Base-by-base conservation (phyloP, 768 basidiomycete species). In the Lactarius sanguifluus region DNA sequence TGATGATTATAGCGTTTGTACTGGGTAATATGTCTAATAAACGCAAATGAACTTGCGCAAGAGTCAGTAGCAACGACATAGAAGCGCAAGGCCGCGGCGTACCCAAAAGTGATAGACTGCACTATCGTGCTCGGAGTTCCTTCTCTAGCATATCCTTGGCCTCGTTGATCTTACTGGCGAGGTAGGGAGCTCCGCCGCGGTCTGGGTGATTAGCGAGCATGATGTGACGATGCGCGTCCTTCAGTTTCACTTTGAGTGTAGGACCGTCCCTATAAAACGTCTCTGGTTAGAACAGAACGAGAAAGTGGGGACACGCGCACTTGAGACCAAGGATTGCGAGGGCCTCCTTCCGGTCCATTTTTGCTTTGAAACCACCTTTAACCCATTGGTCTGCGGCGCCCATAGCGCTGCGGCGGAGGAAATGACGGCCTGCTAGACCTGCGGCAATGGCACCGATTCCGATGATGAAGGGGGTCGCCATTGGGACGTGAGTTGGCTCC, bases 161-260 rank as follows among this genome's bases (percentile, higher is more conserved):
- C 75, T 99, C 97, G 77, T 99, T 99, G 69, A 98, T 96, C 83
- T 99, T 98, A 73, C 94, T 95, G 15, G 97, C 96, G 59, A 98
- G 80, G 77, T 98, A 99, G 8, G 97, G 97, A n/a, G 95, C 92
- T 36, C 97, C 97, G 40, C 97, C 97, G 68, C 97, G 84, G 81
- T 99, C 97, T 13, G 97, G 97, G 79, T 99, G 97, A 78, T 99
- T 99, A 34, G 94, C 92, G 59, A 98, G 84, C 97, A 99, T 99
- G 71, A 99, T 92, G 43, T 90, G 86, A 63, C 96, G 87, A 78
- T 99, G 97, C 0, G 97, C 95, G 72, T 98, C 96, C 79, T 98
- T 98, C 65, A 98, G 76, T 76, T 82, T 86, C 61, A 75, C 85
- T n/a, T 86, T 84, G n/a, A 96, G 79, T 64, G 81, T 81, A 12